Percentiles rank a stretch among this genome's conserved stretches.
phyloP scores from a whole-genome alignment of 2,329 filamentous ascomycete species.

The Diplocarpon mali region DNA sequence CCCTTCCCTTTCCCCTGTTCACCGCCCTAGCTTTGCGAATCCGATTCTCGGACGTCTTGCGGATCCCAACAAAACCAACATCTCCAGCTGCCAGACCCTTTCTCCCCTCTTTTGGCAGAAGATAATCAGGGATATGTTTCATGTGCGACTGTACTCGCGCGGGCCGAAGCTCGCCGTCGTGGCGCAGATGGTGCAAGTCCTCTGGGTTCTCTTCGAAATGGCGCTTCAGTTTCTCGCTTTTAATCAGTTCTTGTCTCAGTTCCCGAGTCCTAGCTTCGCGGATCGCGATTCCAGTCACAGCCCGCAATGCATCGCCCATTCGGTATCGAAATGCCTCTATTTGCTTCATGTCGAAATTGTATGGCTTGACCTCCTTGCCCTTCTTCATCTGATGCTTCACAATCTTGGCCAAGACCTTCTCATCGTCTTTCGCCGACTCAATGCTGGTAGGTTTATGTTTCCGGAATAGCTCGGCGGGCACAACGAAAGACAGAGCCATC shows the following conservation, averaged over 20 bases:
- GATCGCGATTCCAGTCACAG: slow-evolving; percentile 81
- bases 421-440: slow-evolving; percentile 67
- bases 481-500: slow-evolving; percentile 91
- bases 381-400: slow-evolving; percentile 66
- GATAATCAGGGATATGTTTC: slow-evolving; percentile 88
- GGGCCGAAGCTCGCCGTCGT: slow-evolving; percentile 78
- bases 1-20: slow-evolving; percentile 39
- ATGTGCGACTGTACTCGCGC: slow-evolving; percentile 80
- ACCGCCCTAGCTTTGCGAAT: slow-evolving; percentile 30
- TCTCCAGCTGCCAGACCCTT: slow-evolving; percentile 54
- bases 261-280: slow-evolving; percentile 84
- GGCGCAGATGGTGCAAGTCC: slow-evolving; percentile 75
- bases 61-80: slow-evolving; percentile 65
- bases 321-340: slow-evolving; percentile 92
- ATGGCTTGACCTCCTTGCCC: slow-evolving; percentile 75
- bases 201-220: slow-evolving; percentile 97
- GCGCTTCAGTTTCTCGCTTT: slow-evolving; percentile 85
- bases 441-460: slow-evolving; percentile 85
- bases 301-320: slow-evolving; percentile 81
- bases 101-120: slow-evolving; percentile 67
- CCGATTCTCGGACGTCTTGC: slow-evolving; percentile 39
- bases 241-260: slow-evolving; percentile 78
- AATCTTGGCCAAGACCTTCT: slow-evolving; percentile 73
- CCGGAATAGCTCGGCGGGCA: slow-evolving; percentile 69
- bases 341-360: slow-evolving; percentile 89